These are phyloP conservation scores for Solanum acaule DNA, from an alignment of 257 asterid species.

Conservation along the genomic window DNA sequence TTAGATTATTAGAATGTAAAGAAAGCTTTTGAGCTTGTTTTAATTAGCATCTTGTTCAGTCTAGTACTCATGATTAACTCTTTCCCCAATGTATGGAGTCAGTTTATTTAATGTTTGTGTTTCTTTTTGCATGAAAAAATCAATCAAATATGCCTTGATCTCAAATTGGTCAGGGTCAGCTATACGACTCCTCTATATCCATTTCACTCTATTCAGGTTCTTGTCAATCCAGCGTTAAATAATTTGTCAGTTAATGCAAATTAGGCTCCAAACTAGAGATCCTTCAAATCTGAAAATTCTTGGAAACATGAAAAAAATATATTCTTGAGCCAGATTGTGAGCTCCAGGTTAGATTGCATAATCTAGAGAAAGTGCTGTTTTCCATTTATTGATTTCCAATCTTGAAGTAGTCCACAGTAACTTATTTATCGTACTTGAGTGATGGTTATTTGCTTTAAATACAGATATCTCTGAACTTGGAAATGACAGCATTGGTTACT, in stretches of 20 bases:
- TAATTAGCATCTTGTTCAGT: background rate
- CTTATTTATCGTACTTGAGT: background rate
- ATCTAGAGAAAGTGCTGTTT: background rate
- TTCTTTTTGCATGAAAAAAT: background rate
- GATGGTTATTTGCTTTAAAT: conserved; percentile 11
- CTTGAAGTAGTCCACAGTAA: conserved; percentile 3
- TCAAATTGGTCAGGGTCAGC: background rate
- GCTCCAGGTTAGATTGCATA: background rate
- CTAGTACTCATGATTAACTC: background rate
- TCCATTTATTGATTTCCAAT: background rate
- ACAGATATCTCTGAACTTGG: conserved; percentile 56
- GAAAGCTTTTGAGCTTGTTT: background rate
- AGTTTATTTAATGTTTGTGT: background rate
- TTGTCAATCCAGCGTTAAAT: background rate
- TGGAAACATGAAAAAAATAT: background rate
- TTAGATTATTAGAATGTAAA: background rate
- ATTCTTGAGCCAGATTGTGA: background rate
- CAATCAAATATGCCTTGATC: background rate
- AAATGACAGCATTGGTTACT: conserved; percentile 29
- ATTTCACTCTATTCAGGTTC: background rate
- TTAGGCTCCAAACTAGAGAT: background rate
- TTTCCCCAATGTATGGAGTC: background rate
- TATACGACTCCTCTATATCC: background rate
- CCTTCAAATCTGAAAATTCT: background rate
- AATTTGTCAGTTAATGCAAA: background rate